Conservation (phyloP, 2,329 filamentous ascomycete genomes). For the Pseudopyricularia cyperi region DNA sequence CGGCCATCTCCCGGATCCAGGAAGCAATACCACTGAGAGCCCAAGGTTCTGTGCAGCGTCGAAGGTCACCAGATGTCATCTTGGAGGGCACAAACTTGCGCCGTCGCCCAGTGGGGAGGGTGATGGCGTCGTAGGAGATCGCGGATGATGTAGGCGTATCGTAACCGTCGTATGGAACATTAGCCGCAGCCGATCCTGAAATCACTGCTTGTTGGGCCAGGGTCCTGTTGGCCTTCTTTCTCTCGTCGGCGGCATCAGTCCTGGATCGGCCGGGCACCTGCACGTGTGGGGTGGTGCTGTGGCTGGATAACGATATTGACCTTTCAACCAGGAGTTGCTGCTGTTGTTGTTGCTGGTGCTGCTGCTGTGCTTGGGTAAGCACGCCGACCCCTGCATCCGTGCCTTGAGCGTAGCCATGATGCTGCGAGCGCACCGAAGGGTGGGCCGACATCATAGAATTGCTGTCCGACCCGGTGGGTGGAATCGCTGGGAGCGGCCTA, state of each 20-base stretch:
- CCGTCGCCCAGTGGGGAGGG: conserved; percentile 58
- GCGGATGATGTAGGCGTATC: conserved; percentile 36
- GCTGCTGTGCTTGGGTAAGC: conserved; percentile 29
- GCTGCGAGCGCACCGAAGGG: conserved; percentile 30
- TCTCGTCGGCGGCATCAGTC: conserved; percentile 75
- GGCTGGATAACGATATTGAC: conserved; percentile 72
- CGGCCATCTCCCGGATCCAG: conserved; percentile 82
- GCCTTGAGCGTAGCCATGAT: conserved; percentile 35
- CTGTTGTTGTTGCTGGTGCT: conserved; percentile 14
- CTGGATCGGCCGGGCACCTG: conserved; percentile 80
- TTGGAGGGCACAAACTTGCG: conserved; percentile 81
- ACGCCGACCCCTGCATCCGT: conserved; percentile 25
- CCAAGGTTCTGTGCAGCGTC: conserved; percentile 81
- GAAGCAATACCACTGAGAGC: conserved; percentile 74
- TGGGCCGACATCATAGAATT: conserved; percentile 36
- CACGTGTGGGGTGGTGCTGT: conserved; percentile 67
- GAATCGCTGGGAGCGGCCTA: conserved; percentile 51
- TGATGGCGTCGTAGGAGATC: conserved; percentile 69
- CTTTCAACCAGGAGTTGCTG: conserved; percentile 43
- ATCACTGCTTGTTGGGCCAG: conserved; percentile 41
- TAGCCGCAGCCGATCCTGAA: conserved; percentile 30
- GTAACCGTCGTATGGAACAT: conserved; percentile 38
- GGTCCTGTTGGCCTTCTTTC: conserved; percentile 32
- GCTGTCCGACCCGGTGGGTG: conserved; percentile 42
- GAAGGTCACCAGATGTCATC: conserved; percentile 67